These are phyloP conservation scores for Zygosaccharomyces sapae DNA, from an alignment of 1,139 yeast species.

Conservation along the genomic window DNA sequence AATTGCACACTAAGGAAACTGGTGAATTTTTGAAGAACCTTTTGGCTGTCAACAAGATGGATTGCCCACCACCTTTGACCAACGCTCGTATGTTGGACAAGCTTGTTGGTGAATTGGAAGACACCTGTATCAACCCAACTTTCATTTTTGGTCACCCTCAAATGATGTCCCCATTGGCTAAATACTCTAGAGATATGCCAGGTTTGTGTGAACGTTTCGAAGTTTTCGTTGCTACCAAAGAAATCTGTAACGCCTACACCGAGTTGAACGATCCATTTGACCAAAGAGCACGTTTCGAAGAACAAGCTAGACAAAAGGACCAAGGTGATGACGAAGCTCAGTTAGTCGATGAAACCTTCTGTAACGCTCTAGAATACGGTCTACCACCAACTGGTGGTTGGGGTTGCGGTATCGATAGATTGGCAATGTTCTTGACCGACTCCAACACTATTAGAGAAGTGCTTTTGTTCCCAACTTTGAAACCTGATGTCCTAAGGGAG, in stretches of 20 bases:
- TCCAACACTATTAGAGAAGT: conserved; percentile 98
- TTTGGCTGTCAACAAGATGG: conserved; percentile 75
- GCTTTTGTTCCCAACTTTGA: conserved; percentile 94
- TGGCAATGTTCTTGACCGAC: conserved; percentile 96
- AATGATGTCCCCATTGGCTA: conserved; percentile 99
- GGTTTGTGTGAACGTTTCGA: conserved; percentile 98
- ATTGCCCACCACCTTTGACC: conserved; percentile 94
- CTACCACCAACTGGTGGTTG: conserved; percentile 99
- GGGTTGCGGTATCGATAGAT: conserved; percentile 99
- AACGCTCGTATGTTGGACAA: conserved; percentile 98
- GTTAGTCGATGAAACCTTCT: conserved; percentile 91
- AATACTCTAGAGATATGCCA: conserved; percentile 84
- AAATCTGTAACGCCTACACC: conserved; percentile 96
- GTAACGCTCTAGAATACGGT: conserved; percentile 97
- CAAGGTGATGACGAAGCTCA: conserved; percentile 99
- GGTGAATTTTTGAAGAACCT: conserved; percentile 82
- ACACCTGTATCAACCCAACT: conserved; percentile 91
- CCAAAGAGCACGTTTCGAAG: conserved; percentile 95
- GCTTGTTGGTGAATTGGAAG: conserved; percentile 94
- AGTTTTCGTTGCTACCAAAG: conserved; percentile 97
- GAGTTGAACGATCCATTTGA: conserved; percentile 99
- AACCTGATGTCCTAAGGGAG: conserved; percentile 63
- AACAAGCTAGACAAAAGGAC: conserved; percentile 96
- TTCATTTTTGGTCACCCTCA: conserved; percentile 98
- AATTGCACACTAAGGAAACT: conserved; percentile 90